Evolutionary conservation across 2,329 filamentous ascomycete species (phyloP).

Genomic region (Reticulascus tulasneorum): DNA sequence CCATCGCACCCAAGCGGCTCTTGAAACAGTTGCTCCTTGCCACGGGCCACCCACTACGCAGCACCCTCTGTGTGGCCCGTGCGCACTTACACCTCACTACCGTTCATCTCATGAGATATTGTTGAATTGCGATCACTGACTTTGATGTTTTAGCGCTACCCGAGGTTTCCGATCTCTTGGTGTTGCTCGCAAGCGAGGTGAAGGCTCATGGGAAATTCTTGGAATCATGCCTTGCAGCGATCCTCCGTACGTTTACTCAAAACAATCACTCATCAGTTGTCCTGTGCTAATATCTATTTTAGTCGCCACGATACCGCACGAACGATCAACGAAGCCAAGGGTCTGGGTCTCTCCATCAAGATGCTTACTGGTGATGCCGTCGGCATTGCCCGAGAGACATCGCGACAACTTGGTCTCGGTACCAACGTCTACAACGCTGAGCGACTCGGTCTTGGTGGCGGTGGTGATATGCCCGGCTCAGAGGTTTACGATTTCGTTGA

Average conservation of each 20-base stretch:
- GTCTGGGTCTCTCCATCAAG: slow-evolving; percentile 84
- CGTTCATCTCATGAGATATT: too few species aligned
- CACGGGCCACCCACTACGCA: too few species aligned
- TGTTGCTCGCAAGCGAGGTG: slow-evolving; percentile 82
- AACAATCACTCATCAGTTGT: too few species aligned
- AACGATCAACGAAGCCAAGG: slow-evolving; percentile 87
- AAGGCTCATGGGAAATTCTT: slow-evolving; percentile 79
- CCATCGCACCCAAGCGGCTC: too few species aligned
- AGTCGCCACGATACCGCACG: slow-evolving; percentile 84
- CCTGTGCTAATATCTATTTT: too few species aligned
- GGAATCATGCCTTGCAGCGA: slow-evolving; percentile 95
- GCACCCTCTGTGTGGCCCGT: too few species aligned
- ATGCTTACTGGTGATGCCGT: slow-evolving; percentile 96
- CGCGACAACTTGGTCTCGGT: slow-evolving; percentile 83
- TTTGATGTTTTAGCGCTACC: too few species aligned
- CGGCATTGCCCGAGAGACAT: slow-evolving; percentile 88
- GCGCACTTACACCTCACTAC: too few species aligned
- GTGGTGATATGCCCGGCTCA: slow-evolving; percentile 88
- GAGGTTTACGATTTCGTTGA: slow-evolving; percentile 95
- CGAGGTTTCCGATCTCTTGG: slow-evolving; percentile 93
- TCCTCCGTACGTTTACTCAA: too few species aligned
- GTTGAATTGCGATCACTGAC: too few species aligned
- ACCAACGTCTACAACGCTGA: slow-evolving; percentile 94
- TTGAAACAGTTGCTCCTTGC: too few species aligned
- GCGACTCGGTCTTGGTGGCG: slow-evolving; percentile 83